phyloP scores from a whole-genome alignment of 164 flowering plant species.

The Taxillus chinensis region DNA sequence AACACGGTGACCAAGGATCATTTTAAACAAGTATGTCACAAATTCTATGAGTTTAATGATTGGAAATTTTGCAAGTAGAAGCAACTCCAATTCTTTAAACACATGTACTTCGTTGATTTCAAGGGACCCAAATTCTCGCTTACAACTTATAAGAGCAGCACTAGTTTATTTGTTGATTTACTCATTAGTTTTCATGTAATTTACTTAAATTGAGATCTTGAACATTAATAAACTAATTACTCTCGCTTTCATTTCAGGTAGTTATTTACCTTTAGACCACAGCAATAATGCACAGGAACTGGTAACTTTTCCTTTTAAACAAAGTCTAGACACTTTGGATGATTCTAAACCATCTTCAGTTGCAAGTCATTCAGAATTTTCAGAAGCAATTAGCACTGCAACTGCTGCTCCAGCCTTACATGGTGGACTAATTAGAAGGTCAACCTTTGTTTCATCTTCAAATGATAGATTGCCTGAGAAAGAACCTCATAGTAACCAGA shows the following conservation, averaged over 20 bases:
- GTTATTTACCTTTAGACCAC: slow-evolving; percentile 16
- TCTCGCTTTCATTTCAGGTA: slow-evolving; percentile 27
- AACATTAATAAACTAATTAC: slow-evolving; percentile 2
- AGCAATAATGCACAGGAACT: slow-evolving; percentile 34
- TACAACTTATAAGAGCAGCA: no score
- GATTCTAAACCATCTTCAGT: slow-evolving; percentile 21
- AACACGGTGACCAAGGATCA: no score
- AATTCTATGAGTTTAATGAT: no score
- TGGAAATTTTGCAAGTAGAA: no score
- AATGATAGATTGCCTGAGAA: slow-evolving; percentile 19
- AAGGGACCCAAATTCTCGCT: no score
- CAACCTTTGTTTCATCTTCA: slow-evolving; percentile 27
- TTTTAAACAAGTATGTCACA: no score
- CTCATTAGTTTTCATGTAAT: no score
- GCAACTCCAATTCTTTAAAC: no score
- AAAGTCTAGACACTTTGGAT: slow-evolving; percentile 10
- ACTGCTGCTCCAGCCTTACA: slow-evolving; percentile 18
- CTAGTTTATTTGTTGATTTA: no score
- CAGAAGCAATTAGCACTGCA: slow-evolving; percentile 21
- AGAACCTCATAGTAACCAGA: slow-evolving; percentile 23
- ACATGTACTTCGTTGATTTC: no score
- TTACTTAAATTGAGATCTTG: no score
- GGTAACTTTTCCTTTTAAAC: slow-evolving; percentile 35
- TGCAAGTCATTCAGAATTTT: slow-evolving; percentile 17
- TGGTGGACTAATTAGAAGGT: slow-evolving; percentile 20